A percentile compares a stretch with the other conserved stretches of the same genome.
Evolutionary conservation across 106 monocot species (phyloP).

Genomic region (Triglochin maritima): DNA sequence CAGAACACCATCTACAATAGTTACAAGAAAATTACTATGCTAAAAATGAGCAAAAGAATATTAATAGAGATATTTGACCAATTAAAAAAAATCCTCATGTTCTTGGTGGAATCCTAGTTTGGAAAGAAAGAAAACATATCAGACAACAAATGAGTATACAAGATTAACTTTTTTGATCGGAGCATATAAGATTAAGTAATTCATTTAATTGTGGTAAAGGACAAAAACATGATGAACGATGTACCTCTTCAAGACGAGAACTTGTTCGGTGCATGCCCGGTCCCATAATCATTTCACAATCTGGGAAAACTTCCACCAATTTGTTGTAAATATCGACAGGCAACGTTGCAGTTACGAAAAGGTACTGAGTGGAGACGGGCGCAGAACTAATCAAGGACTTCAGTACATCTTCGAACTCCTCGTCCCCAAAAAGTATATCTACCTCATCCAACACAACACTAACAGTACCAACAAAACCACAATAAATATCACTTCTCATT

Average conservation of each 20-base stretch:
- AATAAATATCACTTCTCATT: too few relatives aligned
- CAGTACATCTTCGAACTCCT: constrained; percentile 77
- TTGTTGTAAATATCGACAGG: constrained; percentile 92
- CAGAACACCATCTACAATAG: too few relatives aligned
- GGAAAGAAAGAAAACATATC: too few relatives aligned
- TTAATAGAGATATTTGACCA: too few relatives aligned
- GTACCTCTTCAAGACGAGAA: constrained; percentile 89
- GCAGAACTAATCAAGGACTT: constrained; percentile 51
- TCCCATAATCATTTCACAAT: constrained; percentile 76
- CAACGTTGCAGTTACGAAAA: constrained; percentile 93
- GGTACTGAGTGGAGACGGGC: constrained; percentile 62
- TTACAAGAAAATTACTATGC: too few relatives aligned
- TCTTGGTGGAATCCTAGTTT: too few relatives aligned
- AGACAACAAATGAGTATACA: too few relatives aligned
- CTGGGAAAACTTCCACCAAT: constrained; percentile 80
- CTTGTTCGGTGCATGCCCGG: constrained; percentile 93
- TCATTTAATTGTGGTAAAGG: too few relatives aligned
- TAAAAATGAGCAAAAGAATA: too few relatives aligned
- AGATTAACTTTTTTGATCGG: too few relatives aligned
- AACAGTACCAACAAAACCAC: neutral
- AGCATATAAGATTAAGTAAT: too few relatives aligned
- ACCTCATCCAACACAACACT: constrained; percentile 95
- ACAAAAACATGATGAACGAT: neutral
- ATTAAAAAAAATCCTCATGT: too few relatives aligned
- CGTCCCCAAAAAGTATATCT: constrained; percentile 79